A percentile compares a stretch with the other conserved stretches of the same genome.
Conservation (phyloP, 129 eudicot genomes). For the Helianthus annuus region DNA sequence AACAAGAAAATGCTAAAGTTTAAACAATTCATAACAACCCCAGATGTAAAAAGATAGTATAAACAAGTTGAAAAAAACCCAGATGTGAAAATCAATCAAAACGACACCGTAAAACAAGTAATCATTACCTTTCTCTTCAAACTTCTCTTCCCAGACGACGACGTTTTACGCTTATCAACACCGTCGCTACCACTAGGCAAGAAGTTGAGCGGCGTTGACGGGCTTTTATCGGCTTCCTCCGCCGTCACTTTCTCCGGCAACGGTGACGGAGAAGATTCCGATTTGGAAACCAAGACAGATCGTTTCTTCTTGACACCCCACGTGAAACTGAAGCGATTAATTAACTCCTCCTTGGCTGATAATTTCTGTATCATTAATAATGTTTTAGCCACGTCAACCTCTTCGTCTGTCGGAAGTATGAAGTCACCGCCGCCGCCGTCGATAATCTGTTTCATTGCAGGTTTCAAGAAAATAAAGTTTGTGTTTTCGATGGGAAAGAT, state of each 20-base stretch:
- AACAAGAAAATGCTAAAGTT: background rate
- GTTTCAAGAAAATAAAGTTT: background rate
- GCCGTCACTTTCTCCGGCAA: constrained; percentile 13
- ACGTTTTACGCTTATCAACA: constrained; percentile 23
- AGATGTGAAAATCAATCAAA: background rate
- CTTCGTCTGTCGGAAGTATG: constrained; percentile 25
- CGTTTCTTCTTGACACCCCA: constrained; percentile 51
- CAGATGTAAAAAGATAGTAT: constrained; percentile 14
- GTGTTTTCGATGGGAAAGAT: constrained; percentile 2
- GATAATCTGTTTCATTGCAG: constrained; percentile 21
- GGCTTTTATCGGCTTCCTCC: constrained; percentile 46
- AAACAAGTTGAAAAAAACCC: too few relatives aligned
- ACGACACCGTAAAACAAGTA: background rate
- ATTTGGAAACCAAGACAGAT: constrained; percentile 34
- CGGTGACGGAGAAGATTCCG: constrained; percentile 27
- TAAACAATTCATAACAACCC: constrained; percentile 8
- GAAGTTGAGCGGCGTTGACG: constrained; percentile 53
- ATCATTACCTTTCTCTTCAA: constrained; percentile 44
- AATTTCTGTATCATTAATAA: constrained; percentile 30
- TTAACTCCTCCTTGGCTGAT: background rate
- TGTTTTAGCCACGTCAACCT: constrained; percentile 36
- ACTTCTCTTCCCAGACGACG: constrained; percentile 22
- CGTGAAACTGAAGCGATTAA: background rate
- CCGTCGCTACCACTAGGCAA: constrained; percentile 47
- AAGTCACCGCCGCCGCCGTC: background rate